A percentile compares a stretch with the other conserved stretches of the same genome.
phyloP scores from a whole-genome alignment of 2,329 filamentous ascomycete species.

The Ophiostoma sp. region DNA sequence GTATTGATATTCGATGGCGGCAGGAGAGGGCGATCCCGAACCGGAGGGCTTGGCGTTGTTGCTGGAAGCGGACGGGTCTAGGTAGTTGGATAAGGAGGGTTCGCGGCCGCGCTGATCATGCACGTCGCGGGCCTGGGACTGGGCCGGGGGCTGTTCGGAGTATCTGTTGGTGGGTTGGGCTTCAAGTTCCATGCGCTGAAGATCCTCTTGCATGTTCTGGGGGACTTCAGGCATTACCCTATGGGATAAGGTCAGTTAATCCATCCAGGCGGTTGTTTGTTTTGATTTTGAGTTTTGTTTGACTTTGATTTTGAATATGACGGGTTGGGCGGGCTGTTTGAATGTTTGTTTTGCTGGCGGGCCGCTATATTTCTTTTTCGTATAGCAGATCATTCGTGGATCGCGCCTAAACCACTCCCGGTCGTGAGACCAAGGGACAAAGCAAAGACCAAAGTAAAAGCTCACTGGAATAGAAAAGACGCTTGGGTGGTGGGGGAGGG shows the following conservation, averaged over 20 bases:
- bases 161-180: slow-evolving; percentile 38
- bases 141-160: neutral
- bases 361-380: neutral
- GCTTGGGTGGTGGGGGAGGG: slow-evolving; percentile 24
- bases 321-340: neutral
- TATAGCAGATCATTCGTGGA: slow-evolving; percentile 15
- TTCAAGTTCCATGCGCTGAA: slow-evolving; percentile 85
- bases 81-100: slow-evolving; percentile 40
- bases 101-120: slow-evolving; percentile 40
- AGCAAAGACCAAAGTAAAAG: neutral
- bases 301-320: too few species aligned
- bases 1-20: slow-evolving; percentile 14
- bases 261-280: slow-evolving; percentile 27
- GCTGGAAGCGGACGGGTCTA: slow-evolving; percentile 29
- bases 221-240: slow-evolving; percentile 94
- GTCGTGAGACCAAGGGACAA: neutral
- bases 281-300: neutral
- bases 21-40: slow-evolving; percentile 25
- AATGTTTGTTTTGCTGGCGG: neutral
- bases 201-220: slow-evolving; percentile 91
- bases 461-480: slow-evolving; percentile 4
- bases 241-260: slow-evolving; percentile 37
- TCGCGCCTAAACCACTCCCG: slow-evolving; percentile 24
- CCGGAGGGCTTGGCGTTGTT: slow-evolving; percentile 27
- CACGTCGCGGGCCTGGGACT: neutral